A percentile compares a stretch with the other conserved stretches of the same genome.
Evolutionary conservation across 2,329 filamentous ascomycete species (phyloP).

Genomic region (Blastomyces gilchristii): DNA sequence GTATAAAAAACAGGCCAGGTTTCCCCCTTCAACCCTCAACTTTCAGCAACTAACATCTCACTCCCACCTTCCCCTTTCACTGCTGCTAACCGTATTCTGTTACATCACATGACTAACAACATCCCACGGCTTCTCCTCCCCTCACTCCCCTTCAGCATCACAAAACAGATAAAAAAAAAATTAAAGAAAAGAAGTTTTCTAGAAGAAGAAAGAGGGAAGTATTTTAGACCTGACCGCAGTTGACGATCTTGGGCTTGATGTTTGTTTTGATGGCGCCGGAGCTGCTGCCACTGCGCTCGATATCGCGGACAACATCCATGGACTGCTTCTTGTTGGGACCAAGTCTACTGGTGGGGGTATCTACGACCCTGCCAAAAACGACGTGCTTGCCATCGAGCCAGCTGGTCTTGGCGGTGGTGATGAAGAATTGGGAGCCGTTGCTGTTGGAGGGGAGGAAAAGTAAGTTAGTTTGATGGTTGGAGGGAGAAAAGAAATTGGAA

Average conservation of each 20-base stretch:
- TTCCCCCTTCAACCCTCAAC: no score
- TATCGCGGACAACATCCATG: constrained; percentile 46
- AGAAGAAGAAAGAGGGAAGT: neutral
- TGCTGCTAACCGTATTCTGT: neutral
- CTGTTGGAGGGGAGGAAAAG: constrained; percentile 24
- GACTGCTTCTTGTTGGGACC: constrained; percentile 26
- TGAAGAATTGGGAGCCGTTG: constrained; percentile 65
- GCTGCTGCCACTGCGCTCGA: constrained; percentile 49
- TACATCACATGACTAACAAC: neutral
- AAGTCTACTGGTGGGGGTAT: constrained; percentile 24
- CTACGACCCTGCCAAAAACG: constrained; percentile 56
- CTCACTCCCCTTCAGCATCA: neutral
- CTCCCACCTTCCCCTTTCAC: neutral
- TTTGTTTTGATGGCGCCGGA: constrained; percentile 43
- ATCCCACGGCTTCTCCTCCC: no score
- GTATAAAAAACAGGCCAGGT: no score
- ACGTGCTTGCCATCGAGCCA: constrained; percentile 62
- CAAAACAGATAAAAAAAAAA: neutral
- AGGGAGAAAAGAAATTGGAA: neutral
- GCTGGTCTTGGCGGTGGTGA: constrained; percentile 56
- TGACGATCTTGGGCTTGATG: constrained; percentile 46
- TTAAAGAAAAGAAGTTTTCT: neutral
- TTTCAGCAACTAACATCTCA: no score
- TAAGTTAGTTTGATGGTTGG: neutral
- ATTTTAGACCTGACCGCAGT: constrained; percentile 38